These are phyloP conservation scores for Crithidia thermophila DNA, from an alignment of 208 protist species.

Conservation along the genomic window DNA sequence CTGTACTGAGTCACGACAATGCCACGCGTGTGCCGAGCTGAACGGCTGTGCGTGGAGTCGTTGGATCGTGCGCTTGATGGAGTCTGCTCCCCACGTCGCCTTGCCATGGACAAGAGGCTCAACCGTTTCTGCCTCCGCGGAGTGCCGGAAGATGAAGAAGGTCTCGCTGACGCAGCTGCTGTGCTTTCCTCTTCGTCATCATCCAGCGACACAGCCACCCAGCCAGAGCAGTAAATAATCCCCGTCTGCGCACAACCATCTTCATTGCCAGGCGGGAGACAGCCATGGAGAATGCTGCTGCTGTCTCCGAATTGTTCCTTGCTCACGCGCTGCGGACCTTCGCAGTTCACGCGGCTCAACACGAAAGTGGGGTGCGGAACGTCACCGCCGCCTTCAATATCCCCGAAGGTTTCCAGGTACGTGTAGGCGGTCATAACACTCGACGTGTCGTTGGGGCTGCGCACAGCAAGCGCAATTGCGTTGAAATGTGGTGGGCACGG, in stretches of 20 bases:
- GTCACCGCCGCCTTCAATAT: neutral
- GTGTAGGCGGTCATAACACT: conserved; percentile 3
- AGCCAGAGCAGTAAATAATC: conserved; percentile 27
- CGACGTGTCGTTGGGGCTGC: neutral
- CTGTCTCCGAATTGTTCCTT: neutral
- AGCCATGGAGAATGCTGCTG: neutral
- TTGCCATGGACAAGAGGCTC: too few relatives aligned
- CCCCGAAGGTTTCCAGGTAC: conserved; percentile 26
- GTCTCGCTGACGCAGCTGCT: too few relatives aligned
- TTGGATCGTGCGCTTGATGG: too few relatives aligned
- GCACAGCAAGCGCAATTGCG: conserved; percentile 5
- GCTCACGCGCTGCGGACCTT: neutral
- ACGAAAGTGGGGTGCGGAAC: conserved; percentile 8
- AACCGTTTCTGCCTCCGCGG: too few relatives aligned
- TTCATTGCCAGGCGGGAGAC: too few relatives aligned
- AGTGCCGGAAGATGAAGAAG: too few relatives aligned
- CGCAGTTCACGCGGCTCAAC: conserved; percentile 17
- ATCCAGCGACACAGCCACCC: conserved; percentile 14
- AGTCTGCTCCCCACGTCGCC: too few relatives aligned
- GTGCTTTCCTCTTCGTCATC: neutral
- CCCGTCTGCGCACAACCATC: conserved; percentile 1
- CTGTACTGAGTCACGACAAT: conserved; percentile 28
- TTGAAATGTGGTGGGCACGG: conserved; percentile 16
- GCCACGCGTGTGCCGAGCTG: too few relatives aligned
- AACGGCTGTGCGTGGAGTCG: too few relatives aligned